Evolutionary conservation across 257 asterid species (phyloP).

Genomic region (Solanum neorickii): DNA sequence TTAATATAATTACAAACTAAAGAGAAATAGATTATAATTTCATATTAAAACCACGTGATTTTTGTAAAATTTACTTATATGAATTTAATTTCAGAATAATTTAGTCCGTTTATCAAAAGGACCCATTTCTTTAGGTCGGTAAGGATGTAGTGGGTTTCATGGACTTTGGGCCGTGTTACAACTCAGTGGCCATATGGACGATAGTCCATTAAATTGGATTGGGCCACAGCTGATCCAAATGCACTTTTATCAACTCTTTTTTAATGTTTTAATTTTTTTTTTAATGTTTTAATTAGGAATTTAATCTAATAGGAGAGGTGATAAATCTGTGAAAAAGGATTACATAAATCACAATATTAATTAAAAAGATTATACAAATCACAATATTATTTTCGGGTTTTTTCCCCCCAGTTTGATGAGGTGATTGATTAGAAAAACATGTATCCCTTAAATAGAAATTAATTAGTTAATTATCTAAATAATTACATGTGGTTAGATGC

Average conservation of each 20-base stretch:
- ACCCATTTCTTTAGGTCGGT: not conserved
- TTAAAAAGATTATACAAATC: not conserved
- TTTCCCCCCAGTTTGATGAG: not conserved
- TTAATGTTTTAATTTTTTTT: not conserved
- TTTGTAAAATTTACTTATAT: too few species aligned
- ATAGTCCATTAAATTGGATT: not conserved
- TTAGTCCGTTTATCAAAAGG: too few species aligned
- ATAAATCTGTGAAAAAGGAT: not conserved
- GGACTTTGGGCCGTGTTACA: not conserved
- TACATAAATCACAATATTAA: not conserved
- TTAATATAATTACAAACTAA: too few species aligned
- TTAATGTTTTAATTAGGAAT: not conserved
- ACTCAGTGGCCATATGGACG: not conserved
- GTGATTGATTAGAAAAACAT: not conserved
- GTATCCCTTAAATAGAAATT: not conserved
- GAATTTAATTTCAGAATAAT: too few species aligned
- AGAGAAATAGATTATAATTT: too few species aligned
- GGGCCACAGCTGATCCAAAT: not conserved
- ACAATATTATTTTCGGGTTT: not conserved
- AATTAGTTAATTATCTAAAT: not conserved
- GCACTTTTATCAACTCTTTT: not conserved
- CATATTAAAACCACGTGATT: too few species aligned
- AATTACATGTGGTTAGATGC: not conserved
- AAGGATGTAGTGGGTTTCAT: not conserved
- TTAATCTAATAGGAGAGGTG: not conserved